A percentile compares a stretch with the other conserved stretches of the same genome.
Conservation (phyloP, 805 yeast species). For the Maudiozyma serrabonitensis region DNA sequence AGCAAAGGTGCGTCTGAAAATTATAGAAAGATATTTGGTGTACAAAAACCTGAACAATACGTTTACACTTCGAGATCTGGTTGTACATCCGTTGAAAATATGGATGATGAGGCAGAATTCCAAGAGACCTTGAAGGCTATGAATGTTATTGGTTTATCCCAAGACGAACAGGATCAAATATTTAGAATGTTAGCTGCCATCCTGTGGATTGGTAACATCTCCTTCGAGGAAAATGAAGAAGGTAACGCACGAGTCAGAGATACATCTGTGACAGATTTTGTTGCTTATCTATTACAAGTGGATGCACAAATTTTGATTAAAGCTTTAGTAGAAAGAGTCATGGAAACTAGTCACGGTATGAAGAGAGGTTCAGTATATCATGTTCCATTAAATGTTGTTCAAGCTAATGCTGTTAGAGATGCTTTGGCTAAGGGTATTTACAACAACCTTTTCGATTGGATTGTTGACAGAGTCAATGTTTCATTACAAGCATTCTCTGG, state of each 20-base stretch:
- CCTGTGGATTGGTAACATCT: slow-evolving; percentile 89
- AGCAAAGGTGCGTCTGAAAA: slow-evolving; percentile 82
- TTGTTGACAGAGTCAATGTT: slow-evolving; percentile 79
- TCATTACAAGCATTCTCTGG: slow-evolving; percentile 53
- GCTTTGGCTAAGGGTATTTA: slow-evolving; percentile 92
- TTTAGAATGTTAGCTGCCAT: slow-evolving; percentile 77
- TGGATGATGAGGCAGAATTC: slow-evolving; percentile 76
- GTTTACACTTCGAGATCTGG: slow-evolving; percentile 78
- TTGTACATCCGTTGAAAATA: slow-evolving; percentile 77
- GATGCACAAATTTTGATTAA: slow-evolving; percentile 55
- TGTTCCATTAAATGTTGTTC: slow-evolving; percentile 83
- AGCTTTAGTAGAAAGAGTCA: slow-evolving; percentile 66
- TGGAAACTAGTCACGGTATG: slow-evolving; percentile 87
- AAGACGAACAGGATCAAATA: slow-evolving; percentile 80
- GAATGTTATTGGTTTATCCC: slow-evolving; percentile 74
- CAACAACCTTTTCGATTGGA: slow-evolving; percentile 91
- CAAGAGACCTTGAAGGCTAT: slow-evolving; percentile 77
- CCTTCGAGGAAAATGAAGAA: slow-evolving; percentile 75
- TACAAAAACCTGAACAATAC: slow-evolving; percentile 90
- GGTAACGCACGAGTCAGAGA: slow-evolving; percentile 81
- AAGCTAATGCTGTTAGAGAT: slow-evolving; percentile 91
- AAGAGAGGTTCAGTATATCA: slow-evolving; percentile 89
- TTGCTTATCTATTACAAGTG: slow-evolving; percentile 83
- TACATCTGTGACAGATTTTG: slow-evolving; percentile 84
- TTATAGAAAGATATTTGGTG: slow-evolving; percentile 77